These are phyloP conservation scores for Cornus suecica DNA, from an alignment of 148 eudicot genomes.

Conservation along the genomic window DNA sequence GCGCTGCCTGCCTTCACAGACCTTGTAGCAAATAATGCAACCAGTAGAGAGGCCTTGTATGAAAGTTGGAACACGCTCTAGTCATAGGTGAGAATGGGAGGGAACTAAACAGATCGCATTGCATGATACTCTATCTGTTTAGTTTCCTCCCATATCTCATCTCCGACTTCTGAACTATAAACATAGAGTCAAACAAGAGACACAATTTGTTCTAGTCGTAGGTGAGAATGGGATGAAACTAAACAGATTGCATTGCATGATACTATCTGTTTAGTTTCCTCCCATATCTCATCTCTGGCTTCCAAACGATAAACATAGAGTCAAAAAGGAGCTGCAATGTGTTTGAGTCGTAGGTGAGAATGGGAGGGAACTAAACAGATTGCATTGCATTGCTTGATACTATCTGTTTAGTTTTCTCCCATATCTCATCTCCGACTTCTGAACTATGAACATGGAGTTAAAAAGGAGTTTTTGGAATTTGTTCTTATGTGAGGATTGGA, in stretches of 20 bases:
- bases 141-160: neutral
- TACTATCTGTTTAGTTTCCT: neutral
- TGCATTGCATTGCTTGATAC: too few species aligned
- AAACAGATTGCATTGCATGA: neutral
- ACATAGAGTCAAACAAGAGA: neutral
- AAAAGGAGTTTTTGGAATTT: too few species aligned
- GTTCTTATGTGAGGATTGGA: too few species aligned
- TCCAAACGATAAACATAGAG: too few species aligned
- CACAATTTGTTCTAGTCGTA: neutral
- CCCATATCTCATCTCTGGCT: neutral
- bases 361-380: too few species aligned
- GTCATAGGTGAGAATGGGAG: neutral
- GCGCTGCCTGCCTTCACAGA: neutral
- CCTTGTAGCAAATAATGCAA: neutral
- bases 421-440: neutral
- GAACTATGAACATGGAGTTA: neutral
- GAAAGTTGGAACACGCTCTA: too few species aligned
- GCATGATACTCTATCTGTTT: neutral
- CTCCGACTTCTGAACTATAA: neutral
- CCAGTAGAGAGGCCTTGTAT: neutral
- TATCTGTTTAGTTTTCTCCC: too few species aligned
- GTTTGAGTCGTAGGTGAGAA: too few species aligned
- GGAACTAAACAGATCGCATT: neutral
- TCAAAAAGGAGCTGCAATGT: too few species aligned
- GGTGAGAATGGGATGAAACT: neutral